Conservation (phyloP, 2,329 filamentous ascomycete genomes). For the Paraphaeosphaeria minitans region DNA sequence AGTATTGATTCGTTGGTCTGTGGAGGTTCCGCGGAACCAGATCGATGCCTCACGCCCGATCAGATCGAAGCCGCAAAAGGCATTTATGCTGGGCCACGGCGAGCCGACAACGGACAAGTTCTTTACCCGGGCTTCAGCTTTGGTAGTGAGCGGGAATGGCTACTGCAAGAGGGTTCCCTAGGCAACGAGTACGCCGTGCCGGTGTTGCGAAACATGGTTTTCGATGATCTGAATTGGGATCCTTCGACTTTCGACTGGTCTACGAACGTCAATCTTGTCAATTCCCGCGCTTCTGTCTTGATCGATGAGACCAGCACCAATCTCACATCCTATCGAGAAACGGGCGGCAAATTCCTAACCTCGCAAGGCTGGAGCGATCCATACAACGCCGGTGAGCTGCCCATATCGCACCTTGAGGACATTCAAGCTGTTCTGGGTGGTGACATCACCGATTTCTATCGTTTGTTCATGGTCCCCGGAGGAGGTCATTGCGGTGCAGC, state of each 20-base stretch:
- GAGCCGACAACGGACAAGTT: constrained; percentile 1
- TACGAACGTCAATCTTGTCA: constrained; percentile 40
- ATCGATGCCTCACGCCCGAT: constrained; percentile 35
- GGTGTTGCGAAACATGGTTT: constrained; percentile 52
- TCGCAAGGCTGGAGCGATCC: constrained; percentile 37
- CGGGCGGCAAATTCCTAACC: constrained; percentile 47
- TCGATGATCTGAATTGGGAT: constrained; percentile 46
- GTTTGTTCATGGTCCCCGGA: constrained; percentile 2
- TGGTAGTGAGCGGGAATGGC: constrained; percentile 49
- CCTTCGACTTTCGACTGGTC: constrained; percentile 45
- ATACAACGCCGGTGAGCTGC: background rate
- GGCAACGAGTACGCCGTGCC: constrained; percentile 45
- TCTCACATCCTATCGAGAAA: constrained; percentile 34
- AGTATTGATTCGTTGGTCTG: constrained; percentile 41
- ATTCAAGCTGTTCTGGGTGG: background rate
- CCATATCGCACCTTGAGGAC: background rate
- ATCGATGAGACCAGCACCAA: constrained; percentile 48
- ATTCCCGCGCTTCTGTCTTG: constrained; percentile 37
- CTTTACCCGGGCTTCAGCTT: constrained; percentile 51
- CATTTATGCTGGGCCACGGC: constrained; percentile 41
- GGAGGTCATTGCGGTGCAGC: background rate
- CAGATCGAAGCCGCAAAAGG: constrained; percentile 40
- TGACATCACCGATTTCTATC: background rate
- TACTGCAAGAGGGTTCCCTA: constrained; percentile 42
- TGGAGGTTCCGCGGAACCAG: background rate